Evolutionary conservation across 352 stramenopile genomes (phyloP).

Genomic region (Phytophthora litchii): DNA sequence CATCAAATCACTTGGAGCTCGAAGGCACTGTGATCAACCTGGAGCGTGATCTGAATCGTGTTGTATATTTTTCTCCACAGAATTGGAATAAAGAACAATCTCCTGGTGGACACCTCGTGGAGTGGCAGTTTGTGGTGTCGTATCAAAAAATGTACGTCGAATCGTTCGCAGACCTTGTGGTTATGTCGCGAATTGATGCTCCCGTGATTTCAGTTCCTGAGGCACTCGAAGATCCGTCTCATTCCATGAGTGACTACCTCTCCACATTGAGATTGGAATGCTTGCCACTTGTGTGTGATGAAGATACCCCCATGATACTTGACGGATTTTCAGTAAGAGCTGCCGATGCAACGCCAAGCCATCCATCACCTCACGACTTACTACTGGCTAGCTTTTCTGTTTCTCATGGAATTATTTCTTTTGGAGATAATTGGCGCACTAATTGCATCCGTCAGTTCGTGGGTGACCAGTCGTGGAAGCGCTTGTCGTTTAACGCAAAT

Average conservation of each 20-base stretch:
- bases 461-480: neutral
- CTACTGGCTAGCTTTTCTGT: constrained; percentile 41
- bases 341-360: constrained; percentile 26
- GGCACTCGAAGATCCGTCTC: constrained; percentile 25
- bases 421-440: constrained; percentile 20
- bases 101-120: constrained; percentile 31
- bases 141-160: constrained; percentile 23
- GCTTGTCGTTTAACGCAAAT: constrained; percentile 33
- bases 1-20: constrained; percentile 9
- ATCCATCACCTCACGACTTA: constrained; percentile 10
- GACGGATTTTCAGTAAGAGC: constrained; percentile 44
- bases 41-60: constrained; percentile 17
- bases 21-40: constrained; percentile 24
- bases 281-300: constrained; percentile 41
- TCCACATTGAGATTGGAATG: constrained; percentile 49
- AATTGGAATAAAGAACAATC: constrained; percentile 58
- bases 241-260: constrained; percentile 49
- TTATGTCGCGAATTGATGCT: constrained; percentile 36
- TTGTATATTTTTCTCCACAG: constrained; percentile 46
- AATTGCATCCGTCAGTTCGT: constrained; percentile 37
- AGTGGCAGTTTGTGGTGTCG: constrained; percentile 55
- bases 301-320: constrained; percentile 47
- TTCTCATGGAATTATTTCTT: constrained; percentile 34
- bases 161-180: constrained; percentile 44
- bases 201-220: constrained; percentile 54